Evolutionary conservation across 1,284 basidiomycete genomes (phyloP), one percentile per base, ranked within the genome.

Genomic region (Papiliotrema nemorosa): DNA sequence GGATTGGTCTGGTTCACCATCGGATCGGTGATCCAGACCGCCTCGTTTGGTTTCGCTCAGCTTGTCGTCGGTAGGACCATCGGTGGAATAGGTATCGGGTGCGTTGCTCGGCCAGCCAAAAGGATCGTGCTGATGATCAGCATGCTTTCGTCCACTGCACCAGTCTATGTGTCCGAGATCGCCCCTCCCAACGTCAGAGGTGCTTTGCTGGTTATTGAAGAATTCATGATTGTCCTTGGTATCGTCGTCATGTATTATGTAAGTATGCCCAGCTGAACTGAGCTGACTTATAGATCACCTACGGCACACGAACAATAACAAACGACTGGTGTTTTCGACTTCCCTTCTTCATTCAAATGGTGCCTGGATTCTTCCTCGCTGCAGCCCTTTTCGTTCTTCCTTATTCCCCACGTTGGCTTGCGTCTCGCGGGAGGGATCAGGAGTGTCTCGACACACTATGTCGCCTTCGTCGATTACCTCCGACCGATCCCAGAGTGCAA

Each of bases 201-300:
- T 5, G 83, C 84, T 63, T 76, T 89, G 37, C 85, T 89, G 36
- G 84, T 83, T 2, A 78, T 90, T 13, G 86, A 88, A 64, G 85
- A 87, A 60, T 76, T 86, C 13, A 81, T 82, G 4, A 88, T 88
- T 64, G 84, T 84, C 0, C 81, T 85, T 54, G 86, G 64, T 16
- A 58, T 57, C 33, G 47, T 54, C 35, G 26, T 37, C 41, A 54
- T 57, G 57, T 59, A 41, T 20, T 48, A 46, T 22, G 52, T 31
- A 52, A 53, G 47, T 62, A 49, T 33, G 31, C n/a, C n/a, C n/a
- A n/a, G n/a, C n/a, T n/a, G n/a, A n/a, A n/a, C n/a, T 9, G 31
- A n/a, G 9, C 31, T 34, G 9, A n/a, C n/a, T n/a, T 9, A 34
- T n/a, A 34, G n/a, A 78, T 55, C 16, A 21, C 22, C 16, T 45